Evolutionary conservation across 306 rosid genomes (phyloP), one percentile per base, ranked within the genome.

Genomic region (Sicyos baderoa): DNA sequence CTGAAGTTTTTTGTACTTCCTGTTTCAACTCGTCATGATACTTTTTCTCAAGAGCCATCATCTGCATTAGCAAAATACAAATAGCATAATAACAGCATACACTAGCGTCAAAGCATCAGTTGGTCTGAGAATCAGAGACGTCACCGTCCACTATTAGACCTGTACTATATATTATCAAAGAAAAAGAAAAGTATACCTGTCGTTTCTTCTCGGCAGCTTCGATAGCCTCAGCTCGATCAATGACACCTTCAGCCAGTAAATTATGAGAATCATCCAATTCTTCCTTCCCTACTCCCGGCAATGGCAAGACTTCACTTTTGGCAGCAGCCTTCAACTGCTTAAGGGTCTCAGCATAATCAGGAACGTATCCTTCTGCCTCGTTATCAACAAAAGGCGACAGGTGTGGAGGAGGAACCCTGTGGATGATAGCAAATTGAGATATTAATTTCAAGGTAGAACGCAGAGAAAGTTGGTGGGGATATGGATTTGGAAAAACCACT

Each of bases 331-430:
- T 87, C 86, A 81, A 80, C 48, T 84, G 78, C 62, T 86, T 80
- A 14, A 93, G 88, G 68, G 91, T 88, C 84, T 82, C 85, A 1
- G 99, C 99, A 75, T 93, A 90, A 35, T 93, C 99, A 2, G 99
- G 99, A 73, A 90, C 87, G 68, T 93, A 85, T 2, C 89, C 97
- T 81, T 86, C 91, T 10, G 84, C 89, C 15, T 88, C 93, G 23
- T 86, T 80, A 81, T 90, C 82, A 70, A 93, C 83, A 66, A 93
- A 93, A 50, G 99, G 99, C 6, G 99, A 93, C 84, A 93, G 77
- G 77, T 90, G 96, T 8, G 97, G 96, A 13, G 96, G 99, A 71
- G 89, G 96, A 74, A 77, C 77, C 86, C 99, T 90, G 84, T 78
- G 58, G 54, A 69, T 68, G 57, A 19, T 40, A 53, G 48, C 22